These are phyloP conservation scores for Ceratocystis variospora DNA, from an alignment of 2,329 filamentous ascomycete genomes.

Conservation along the genomic window DNA sequence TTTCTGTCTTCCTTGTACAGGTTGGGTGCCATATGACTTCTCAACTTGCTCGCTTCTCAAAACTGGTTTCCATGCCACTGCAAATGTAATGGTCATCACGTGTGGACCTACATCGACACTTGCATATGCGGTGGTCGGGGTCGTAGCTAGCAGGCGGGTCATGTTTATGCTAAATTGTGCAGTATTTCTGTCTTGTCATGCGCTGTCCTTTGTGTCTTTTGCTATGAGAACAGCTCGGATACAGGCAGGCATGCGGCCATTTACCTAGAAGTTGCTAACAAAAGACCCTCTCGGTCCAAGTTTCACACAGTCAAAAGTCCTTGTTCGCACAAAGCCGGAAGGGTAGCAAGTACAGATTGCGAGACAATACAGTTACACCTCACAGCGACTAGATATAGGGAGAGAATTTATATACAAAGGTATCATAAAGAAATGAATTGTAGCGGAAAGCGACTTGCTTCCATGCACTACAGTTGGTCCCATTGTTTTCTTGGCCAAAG, in stretches of 20 bases:
- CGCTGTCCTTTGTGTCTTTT: not conserved
- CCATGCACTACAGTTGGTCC: not conserved
- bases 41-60: not conserved
- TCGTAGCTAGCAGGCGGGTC: not conserved
- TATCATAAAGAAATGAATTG: not conserved
- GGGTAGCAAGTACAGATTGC: not conserved
- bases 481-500: not conserved
- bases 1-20: not conserved
- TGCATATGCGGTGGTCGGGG: not conserved
- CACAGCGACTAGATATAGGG: not conserved
- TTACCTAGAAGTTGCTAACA: not conserved
- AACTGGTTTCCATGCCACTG: not conserved
- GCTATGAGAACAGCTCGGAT: not conserved
- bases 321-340: not conserved
- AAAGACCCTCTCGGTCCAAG: not conserved
- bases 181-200: not conserved
- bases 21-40: not conserved
- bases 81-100: not conserved
- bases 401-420: not conserved
- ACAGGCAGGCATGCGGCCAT: not conserved
- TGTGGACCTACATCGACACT: not conserved
- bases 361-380: conserved; percentile 4
- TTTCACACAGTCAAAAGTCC: conserved; percentile 2
- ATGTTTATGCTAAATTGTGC: not conserved
- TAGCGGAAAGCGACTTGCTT: not conserved